These are phyloP conservation scores for Cladochytrium tenue DNA, from an alignment of 371 early-diverging fungal species.

Conservation along the genomic window DNA sequence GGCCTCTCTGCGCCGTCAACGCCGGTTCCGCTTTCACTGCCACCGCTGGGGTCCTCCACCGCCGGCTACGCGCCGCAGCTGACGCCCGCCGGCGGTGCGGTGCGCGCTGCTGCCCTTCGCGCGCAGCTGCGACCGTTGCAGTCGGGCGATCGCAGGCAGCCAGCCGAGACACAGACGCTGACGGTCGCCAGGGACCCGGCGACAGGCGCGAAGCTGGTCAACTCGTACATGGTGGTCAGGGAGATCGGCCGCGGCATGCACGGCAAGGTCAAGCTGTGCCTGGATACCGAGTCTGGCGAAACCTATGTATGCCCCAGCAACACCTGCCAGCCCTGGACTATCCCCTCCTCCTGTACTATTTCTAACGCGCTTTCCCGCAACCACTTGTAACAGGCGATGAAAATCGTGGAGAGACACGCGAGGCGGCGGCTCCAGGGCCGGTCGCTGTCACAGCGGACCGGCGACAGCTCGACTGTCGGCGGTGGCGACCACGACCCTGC, in stretches of 20 bases:
- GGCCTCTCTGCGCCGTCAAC: too few relatives aligned
- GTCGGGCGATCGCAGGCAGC: too few relatives aligned
- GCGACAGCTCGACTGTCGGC: too few relatives aligned
- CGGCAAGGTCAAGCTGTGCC: constrained; percentile 91
- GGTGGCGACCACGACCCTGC: constrained; percentile 26
- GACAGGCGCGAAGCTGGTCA: constrained; percentile 90
- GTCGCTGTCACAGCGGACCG: constrained; percentile 8
- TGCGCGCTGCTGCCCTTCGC: too few relatives aligned
- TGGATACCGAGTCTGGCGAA: constrained; percentile 74
- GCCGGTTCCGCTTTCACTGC: too few relatives aligned
- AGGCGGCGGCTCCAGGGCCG: constrained; percentile 58
- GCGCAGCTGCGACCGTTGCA: too few relatives aligned
- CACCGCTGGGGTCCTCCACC: too few relatives aligned
- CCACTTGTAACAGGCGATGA: constrained; percentile 81
- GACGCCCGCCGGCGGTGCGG: too few relatives aligned
- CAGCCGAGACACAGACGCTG: constrained; percentile 79
- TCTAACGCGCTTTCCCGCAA: too few relatives aligned
- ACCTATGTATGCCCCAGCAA: constrained; percentile 76
- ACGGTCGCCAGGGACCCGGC: constrained; percentile 75
- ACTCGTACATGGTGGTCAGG: constrained; percentile 85
- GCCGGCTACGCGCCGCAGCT: too few relatives aligned
- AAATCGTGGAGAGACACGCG: constrained; percentile 79
- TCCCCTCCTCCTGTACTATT: too few relatives aligned
- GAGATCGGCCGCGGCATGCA: constrained; percentile 94
- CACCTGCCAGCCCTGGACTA: too few relatives aligned